Percentiles rank a stretch among this genome's conserved stretches.
phyloP scores from a whole-genome alignment of 768 basidiomycete genomes.

The Boletus sensibilis region DNA sequence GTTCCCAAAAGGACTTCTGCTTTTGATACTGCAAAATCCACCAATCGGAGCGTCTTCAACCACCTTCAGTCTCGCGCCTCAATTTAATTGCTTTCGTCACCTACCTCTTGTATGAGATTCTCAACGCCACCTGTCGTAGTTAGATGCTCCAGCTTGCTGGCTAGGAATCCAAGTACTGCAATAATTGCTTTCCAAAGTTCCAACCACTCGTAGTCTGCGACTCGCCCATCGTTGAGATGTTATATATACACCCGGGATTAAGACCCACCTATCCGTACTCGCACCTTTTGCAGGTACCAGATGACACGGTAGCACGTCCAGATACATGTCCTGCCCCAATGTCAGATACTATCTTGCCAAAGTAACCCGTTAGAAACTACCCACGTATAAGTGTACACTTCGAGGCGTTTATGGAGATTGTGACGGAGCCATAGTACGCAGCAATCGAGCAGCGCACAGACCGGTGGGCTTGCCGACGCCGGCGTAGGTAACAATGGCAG shows the following conservation, averaged over 20 bases:
- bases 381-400: constrained; percentile 57
- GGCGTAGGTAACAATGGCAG: constrained; percentile 48
- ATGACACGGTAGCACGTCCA: constrained; percentile 53
- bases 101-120: constrained; percentile 53
- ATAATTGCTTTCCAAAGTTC: constrained; percentile 62
- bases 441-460: constrained; percentile 65
- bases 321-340: constrained; percentile 48
- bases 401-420: constrained; percentile 62
- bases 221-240: background rate
- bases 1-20: constrained; percentile 55
- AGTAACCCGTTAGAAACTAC: constrained; percentile 17
- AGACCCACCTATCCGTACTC: constrained; percentile 51
- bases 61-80: background rate
- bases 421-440: constrained; percentile 70
- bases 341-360: background rate
- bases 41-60: constrained; percentile 48
- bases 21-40: constrained; percentile 51
- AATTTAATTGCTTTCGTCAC: constrained; percentile 9
- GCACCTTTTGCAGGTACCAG: constrained; percentile 55
- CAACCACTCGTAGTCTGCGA: constrained; percentile 62
- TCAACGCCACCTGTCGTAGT: constrained; percentile 52
- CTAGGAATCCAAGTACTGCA: constrained; percentile 53
- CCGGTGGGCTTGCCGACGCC: constrained; percentile 40
- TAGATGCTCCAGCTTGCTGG: constrained; percentile 53
- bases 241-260: background rate